Evolutionary conservation across 2,329 filamentous ascomycete genomes (phyloP).

Genomic region (Diaporthe capsici): DNA sequence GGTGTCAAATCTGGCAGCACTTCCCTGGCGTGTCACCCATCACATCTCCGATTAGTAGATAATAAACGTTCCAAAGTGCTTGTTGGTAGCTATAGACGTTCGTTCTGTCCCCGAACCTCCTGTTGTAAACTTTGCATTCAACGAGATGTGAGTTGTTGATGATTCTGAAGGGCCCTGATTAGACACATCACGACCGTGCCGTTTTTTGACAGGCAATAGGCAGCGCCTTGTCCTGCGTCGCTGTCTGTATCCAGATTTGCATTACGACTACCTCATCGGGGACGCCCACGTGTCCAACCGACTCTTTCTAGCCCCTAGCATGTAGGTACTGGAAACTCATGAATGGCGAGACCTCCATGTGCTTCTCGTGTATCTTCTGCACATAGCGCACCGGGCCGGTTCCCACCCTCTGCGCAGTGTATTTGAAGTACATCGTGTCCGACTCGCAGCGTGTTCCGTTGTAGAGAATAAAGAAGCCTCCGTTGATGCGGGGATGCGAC

Average conservation of each 20-base stretch:
- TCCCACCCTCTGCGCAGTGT: conserved; percentile 14
- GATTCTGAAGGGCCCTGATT: neutral
- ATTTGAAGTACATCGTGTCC: conserved; percentile 3
- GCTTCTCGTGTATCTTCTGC: neutral
- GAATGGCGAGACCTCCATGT: conserved; percentile 23
- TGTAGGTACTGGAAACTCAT: neutral
- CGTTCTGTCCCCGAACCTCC: neutral
- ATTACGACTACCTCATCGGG: neutral
- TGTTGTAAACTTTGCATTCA: no score
- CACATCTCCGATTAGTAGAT: no score
- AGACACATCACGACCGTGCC: neutral
- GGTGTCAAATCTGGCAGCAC: no score
- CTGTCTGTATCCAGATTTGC: neutral
- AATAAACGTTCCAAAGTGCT: no score
- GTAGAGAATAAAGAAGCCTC: conserved; percentile 17
- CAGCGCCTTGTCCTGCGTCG: no score
- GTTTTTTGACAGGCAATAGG: neutral
- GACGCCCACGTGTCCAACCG: neutral
- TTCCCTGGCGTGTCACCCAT: no score
- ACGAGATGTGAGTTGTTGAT: neutral
- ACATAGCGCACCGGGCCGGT: conserved; percentile 7
- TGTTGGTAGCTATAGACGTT: neutral
- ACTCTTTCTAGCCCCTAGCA: neutral
- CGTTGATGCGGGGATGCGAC: neutral
- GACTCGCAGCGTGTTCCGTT: conserved; percentile 5